Evolutionary conservation across 1,284 basidiomycete genomes (phyloP), one percentile per base, ranked within the genome.

Genomic region (Porodaedalea pini): DNA sequence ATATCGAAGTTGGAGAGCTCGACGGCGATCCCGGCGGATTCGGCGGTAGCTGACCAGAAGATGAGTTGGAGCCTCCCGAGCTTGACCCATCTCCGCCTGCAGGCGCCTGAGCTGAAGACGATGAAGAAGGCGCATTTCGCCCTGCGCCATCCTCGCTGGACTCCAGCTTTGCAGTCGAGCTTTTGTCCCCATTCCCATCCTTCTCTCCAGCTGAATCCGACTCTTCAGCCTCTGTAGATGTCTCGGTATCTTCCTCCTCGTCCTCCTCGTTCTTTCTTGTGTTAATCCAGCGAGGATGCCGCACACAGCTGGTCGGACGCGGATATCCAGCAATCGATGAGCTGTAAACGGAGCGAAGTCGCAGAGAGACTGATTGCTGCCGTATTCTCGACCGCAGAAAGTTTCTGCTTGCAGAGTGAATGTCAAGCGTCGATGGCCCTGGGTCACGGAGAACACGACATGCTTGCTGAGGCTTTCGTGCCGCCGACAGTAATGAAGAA

Each of bases 1-100:
- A 84, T 63, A 90, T 87, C 13, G 85, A 82, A 29, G 81, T 82
- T 8, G 68, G 66, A 31, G 68, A 71, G 36, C 74, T 67, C 10
- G 68, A 64, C 53, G 71, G 67, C 2, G 62, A 63, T 31, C 65
- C 60, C 37, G 74, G 71, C 27, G 61, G 55, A 47, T 21, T 15
- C 13, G 13, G 25, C 25, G 37, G 13, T 8, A 34, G 27, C 47
- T 71, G 68, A n/a, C 67, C 61, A 40, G 57, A 48, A 21, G 63
- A 62, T 21, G 67, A 65, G 4, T 63, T 61, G 5, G 66, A 64
- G 8, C 45, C 48, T 51, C 54, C 41, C n/a, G 57, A 43, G 37
- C 29, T 44, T 45, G 59, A 60, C n/a, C 54, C 58, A 50, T 50
- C 45, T 17, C 40, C 65, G 21, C 63, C 50, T 39, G 59, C 68